Base-by-base conservation (phyloP, 352 stramenopile species). In the Globisporangium emineosum region DNA sequence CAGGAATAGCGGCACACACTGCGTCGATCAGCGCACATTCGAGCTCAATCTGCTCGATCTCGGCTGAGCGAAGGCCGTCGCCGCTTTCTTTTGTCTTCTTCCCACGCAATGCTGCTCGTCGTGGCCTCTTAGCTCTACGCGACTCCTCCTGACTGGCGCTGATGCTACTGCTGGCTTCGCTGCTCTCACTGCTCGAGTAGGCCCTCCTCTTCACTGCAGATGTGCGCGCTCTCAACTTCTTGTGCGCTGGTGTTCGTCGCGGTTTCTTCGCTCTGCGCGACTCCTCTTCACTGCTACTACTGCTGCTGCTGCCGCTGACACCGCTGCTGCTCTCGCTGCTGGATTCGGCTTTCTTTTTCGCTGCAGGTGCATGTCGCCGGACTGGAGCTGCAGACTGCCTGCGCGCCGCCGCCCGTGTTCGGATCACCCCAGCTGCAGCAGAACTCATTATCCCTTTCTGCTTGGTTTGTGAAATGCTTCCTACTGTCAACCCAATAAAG, bases 21-120 rank as follows among this genome's bases (percentile, higher is more conserved):
- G 55, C 55, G 19, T 61, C 55, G 35, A 61, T 61, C 19, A 61
- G 13, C 37, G 23, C 55, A 32, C 55, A 51, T n/a, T 62, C 37
- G 6, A n/a, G n/a, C 40, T n/a, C 25, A 35, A 61, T n/a, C 55
- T 61, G 54, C 32, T 57, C n/a, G 17, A 29, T 32, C 15, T 57
- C 51, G 17, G 17, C 29, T 3, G 51, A 37, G 1, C 12, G 13
- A 30, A 21, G 5, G 5, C 37, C 50, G n/a, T 21, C 50, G 3
- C 8, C 40, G 40, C 7, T 54, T 37, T 27, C 25, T 13, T 2
- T 27, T 12, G 17, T 23, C 2, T 47, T 47, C n/a, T n/a, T n/a
- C n/a, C n/a, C n/a, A 1, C 40, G 40, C 40, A 27, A 7, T n/a
- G 17, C 50, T 32, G 47, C 49, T 42, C 3, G 51, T 29, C 54